Evolutionary conservation across 78 protist species (phyloP).

Genomic region (Polysphondylium violaceum): DNA sequence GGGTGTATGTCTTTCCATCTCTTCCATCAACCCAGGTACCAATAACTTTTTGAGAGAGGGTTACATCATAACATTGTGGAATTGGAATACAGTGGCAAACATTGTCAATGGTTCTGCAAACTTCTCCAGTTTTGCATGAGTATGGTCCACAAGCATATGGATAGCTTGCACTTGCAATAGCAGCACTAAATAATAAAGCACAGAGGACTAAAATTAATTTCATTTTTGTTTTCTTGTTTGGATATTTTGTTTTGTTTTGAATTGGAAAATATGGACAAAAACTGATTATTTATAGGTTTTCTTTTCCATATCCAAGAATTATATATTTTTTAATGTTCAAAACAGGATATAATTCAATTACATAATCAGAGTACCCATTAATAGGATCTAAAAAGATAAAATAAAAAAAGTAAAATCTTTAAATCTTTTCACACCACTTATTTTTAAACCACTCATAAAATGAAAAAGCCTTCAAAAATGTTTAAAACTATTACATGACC

Average conservation of each 20-base stretch:
- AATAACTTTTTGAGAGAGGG: background rate
- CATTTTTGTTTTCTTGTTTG: constrained; percentile 23
- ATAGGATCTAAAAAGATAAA: too few relatives aligned
- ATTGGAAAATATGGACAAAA: too few relatives aligned
- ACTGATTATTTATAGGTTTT: too few relatives aligned
- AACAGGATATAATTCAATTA: too few relatives aligned
- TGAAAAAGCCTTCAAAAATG: too few relatives aligned
- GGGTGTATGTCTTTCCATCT: constrained; percentile 6
- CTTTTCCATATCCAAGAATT: too few relatives aligned
- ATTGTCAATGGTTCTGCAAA: background rate
- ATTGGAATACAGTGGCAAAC: constrained; percentile 14
- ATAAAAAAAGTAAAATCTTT: too few relatives aligned
- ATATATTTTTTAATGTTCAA: too few relatives aligned
- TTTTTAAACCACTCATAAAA: too few relatives aligned
- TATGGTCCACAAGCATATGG: constrained; percentile 38
- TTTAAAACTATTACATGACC: too few relatives aligned
- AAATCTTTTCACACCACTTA: too few relatives aligned
- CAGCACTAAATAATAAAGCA: background rate
- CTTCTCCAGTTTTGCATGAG: constrained; percentile 1
- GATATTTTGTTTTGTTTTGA: background rate
- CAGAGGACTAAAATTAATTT: constrained; percentile 1
- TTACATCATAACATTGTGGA: constrained; percentile 27
- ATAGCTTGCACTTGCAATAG: background rate
- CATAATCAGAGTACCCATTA: too few relatives aligned
- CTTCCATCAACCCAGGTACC: constrained; percentile 28